Percentiles rank a stretch among this genome's conserved stretches.
These are phyloP conservation scores for Ascochyta fabae DNA, from an alignment of 2,329 filamentous ascomycete species.

Conservation along the genomic window DNA sequence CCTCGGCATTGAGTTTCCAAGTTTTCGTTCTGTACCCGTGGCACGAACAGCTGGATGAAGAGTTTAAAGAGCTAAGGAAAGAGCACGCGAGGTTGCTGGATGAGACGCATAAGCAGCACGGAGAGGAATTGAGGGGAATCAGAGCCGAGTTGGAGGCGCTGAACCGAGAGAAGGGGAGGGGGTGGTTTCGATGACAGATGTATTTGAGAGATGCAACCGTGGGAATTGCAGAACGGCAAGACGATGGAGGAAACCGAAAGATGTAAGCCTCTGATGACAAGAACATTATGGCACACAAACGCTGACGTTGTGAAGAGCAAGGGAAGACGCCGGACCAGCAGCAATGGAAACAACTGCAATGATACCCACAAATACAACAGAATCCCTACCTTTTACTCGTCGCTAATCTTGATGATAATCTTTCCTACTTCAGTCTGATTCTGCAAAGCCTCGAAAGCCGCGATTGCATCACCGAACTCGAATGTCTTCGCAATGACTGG, in stretches of 20 bases:
- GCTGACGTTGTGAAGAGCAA: no score
- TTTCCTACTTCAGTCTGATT: slow-evolving; percentile 31
- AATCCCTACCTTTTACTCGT: not conserved
- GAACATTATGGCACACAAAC: no score
- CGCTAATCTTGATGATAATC: slow-evolving; percentile 28
- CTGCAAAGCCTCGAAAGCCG: slow-evolving; percentile 28
- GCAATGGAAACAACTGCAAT: not conserved
- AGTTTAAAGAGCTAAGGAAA: slow-evolving; percentile 65
- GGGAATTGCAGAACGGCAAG: no score
- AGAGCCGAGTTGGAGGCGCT: slow-evolving; percentile 29
- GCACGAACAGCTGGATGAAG: slow-evolving; percentile 69
- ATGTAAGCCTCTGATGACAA: no score
- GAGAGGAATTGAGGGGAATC: slow-evolving; percentile 28
- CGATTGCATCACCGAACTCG: slow-evolving; percentile 21
- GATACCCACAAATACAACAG: not conserved
- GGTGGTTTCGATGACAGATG: slow-evolving; percentile 5
- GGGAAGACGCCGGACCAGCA: no score
- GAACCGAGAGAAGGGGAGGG: slow-evolving; percentile 13
- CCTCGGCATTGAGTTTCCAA: slow-evolving; percentile 70
- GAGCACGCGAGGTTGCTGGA: slow-evolving; percentile 56
- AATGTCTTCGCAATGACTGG: slow-evolving; percentile 29
- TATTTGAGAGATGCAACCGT: not conserved
- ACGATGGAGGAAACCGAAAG: no score
- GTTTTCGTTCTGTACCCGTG: slow-evolving; percentile 74
- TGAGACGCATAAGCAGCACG: slow-evolving; percentile 28